Evolutionary conservation across 306 rosid genomes (phyloP).

Genomic region (Prinsepia uniflora): DNA sequence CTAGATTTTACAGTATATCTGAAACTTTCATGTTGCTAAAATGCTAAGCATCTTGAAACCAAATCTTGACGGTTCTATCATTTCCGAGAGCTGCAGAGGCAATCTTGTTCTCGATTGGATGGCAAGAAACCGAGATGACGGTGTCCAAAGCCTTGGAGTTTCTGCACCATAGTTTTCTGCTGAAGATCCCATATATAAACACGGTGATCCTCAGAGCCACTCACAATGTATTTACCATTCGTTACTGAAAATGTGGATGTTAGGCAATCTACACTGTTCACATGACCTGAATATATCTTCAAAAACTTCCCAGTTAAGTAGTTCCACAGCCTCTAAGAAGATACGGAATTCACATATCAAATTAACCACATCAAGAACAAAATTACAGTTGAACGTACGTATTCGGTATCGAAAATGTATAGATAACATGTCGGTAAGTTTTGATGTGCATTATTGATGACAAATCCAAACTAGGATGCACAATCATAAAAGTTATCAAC

Average conservation of each 20-base stretch:
- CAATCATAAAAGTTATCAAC: no score
- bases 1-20: background rate
- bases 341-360: background rate
- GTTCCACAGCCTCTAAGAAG: slow-evolving; percentile 79
- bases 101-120: slow-evolving; percentile 78
- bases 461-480: no score
- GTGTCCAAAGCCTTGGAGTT: slow-evolving; percentile 78
- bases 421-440: no score
- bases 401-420: no score
- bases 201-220: slow-evolving; percentile 89
- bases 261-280: slow-evolving; percentile 60
- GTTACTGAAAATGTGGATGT: slow-evolving; percentile 87
- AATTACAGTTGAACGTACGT: background rate
- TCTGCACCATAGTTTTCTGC: slow-evolving; percentile 74
- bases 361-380: background rate
- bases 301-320: slow-evolving; percentile 57
- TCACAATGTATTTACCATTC: slow-evolving; percentile 74
- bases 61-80: slow-evolving; percentile 72
- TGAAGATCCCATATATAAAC: slow-evolving; percentile 92
- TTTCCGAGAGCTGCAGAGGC: slow-evolving; percentile 81
- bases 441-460: no score
- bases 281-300: slow-evolving; percentile 66
- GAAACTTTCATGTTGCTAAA: no score
- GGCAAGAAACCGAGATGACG: slow-evolving; percentile 80
- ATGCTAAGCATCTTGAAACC: slow-evolving; percentile 27